These are phyloP conservation scores for Actinomortierella ambigua DNA, from an alignment of 371 early-diverging fungal species.

Conservation along the genomic window DNA sequence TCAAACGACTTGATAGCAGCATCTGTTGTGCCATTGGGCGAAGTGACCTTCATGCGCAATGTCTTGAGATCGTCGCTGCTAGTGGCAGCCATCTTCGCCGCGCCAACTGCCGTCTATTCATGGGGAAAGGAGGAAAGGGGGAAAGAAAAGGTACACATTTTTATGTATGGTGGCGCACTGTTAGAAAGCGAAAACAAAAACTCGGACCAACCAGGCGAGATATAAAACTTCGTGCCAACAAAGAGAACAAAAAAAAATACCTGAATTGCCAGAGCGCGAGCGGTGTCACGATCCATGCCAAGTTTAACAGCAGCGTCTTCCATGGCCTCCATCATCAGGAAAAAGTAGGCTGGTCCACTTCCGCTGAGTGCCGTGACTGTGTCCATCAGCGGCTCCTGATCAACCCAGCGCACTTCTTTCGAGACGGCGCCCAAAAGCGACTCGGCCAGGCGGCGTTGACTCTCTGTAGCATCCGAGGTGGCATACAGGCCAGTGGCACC, in stretches of 20 bases:
- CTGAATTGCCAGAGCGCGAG: conserved; percentile 82
- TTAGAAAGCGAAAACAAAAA: no score
- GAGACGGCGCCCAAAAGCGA: conserved; percentile 74
- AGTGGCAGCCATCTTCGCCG: conserved; percentile 82
- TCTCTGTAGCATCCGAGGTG: conserved; percentile 55
- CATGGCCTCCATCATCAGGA: conserved; percentile 90
- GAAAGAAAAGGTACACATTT: no score
- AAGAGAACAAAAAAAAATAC: not conserved
- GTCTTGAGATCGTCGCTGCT: conserved; percentile 76
- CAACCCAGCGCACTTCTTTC: conserved; percentile 82
- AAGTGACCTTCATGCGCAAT: conserved; percentile 86
- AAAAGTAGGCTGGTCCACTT: conserved; percentile 94
- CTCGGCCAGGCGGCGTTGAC: conserved; percentile 69
- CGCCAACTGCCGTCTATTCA: conserved; percentile 54
- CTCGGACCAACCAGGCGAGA: no score
- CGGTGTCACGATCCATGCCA: conserved; percentile 78
- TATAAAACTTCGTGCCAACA: no score
- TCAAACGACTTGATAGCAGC: conserved; percentile 86
- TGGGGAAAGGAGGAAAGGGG: no score
- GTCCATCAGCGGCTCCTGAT: conserved; percentile 78
- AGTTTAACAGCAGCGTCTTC: conserved; percentile 80
- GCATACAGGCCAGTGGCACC: conserved; percentile 91
- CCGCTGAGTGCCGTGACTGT: conserved; percentile 90
- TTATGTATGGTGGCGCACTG: no score
- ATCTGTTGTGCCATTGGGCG: conserved; percentile 94